Base-by-base conservation (phyloP, 2,329 filamentous ascomycete species). In the Aspergillus vadensis region DNA sequence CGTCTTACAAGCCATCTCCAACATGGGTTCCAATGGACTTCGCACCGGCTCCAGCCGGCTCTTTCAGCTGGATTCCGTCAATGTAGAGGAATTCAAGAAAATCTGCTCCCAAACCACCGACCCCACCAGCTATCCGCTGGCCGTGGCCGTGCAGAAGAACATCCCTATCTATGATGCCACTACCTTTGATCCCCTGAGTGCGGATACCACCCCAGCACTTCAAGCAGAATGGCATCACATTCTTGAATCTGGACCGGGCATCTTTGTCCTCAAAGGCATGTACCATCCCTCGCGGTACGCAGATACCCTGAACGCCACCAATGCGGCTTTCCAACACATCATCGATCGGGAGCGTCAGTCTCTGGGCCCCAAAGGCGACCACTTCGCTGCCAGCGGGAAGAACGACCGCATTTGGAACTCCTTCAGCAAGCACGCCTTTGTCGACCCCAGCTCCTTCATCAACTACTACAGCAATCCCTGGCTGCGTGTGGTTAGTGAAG, bases 381-480 rank as follows among this genome's bases (percentile, higher is more conserved):
- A 88, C 67, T 88, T 88, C 70, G 84, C 85, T 1, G 73, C 79
- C 4, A 77, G 78, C 2, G 82, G 82, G 21, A 79, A 80, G 23
- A 88, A 88, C 68, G 79, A 83, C 57, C 81, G 86, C 9, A 87
- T 88, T 74, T 89, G 86, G 86, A 88, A 88, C 74, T 85, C 86
- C 0, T 86, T 88, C 72, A 81, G 81, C 63, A 89, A 88, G 68
- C 86, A 88, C 67, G 82, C 80, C 19, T 70, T 83, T 2, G 68
- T 74, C 27, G 80, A 86, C 62, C 81, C 85, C 0, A 47, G 68
- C 0, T 84, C 81, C 0, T 88, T 88, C 66, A 62, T 83, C 0
- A 61, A 70, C 6, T 88, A 88, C 77, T 88, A 86, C 72, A 79
- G 83, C 4, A 88, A 88, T 64, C 85, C 85, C 0, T 86, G 83